Percentiles rank a stretch among this genome's conserved stretches.
Evolutionary conservation across 192 early-diverging fungal species (phyloP).

Genomic region (Jimgerdemannia flammicorona): DNA sequence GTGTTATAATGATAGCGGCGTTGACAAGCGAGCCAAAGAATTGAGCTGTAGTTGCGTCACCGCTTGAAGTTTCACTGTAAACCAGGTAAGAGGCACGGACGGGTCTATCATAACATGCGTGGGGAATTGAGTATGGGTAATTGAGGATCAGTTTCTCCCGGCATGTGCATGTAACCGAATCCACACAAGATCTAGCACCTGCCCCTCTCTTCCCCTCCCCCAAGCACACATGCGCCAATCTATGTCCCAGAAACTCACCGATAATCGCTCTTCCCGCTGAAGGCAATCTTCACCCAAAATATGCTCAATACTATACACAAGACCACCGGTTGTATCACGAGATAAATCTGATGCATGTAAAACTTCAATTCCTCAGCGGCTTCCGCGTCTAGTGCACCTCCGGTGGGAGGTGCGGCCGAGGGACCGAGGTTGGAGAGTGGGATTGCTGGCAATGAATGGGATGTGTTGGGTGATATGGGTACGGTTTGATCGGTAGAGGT

Average conservation of each 20-base stretch:
- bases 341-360: constrained; percentile 78
- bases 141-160: too few relatives aligned
- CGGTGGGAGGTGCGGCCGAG: constrained; percentile 14
- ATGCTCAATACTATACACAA: constrained; percentile 73
- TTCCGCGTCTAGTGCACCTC: constrained; percentile 42
- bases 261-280: constrained; percentile 51
- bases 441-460: constrained; percentile 29
- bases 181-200: too few relatives aligned
- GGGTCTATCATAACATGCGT: neutral
- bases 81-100: neutral
- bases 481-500: constrained; percentile 15
- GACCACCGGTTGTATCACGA: constrained; percentile 78
- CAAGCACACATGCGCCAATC: neutral
- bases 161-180: too few relatives aligned
- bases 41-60: neutral
- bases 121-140: neutral
- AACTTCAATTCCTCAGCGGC: constrained; percentile 65
- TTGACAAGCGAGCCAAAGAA: constrained; percentile 38
- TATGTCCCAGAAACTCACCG: constrained; percentile 16
- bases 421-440: constrained; percentile 30
- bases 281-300: constrained; percentile 79
- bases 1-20: constrained; percentile 70
- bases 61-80: neutral
- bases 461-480: constrained; percentile 21
- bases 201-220: too few relatives aligned